These are phyloP conservation scores for Hyaloraphidium curvatum DNA, from an alignment of 192 early-diverging fungal species.

Conservation along the genomic window DNA sequence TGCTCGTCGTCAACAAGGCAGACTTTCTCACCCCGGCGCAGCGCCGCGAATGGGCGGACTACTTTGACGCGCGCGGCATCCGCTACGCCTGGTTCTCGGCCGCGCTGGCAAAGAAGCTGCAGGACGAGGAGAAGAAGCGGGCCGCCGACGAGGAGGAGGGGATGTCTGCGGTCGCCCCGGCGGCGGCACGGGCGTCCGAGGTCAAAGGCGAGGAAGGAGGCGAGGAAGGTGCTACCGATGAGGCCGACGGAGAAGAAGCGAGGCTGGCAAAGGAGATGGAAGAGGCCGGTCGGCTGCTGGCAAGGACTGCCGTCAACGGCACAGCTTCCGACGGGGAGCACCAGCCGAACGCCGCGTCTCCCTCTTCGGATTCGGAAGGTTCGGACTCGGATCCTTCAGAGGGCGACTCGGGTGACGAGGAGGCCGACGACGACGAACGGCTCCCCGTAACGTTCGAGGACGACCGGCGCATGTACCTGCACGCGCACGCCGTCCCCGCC, in stretches of 20 bases:
- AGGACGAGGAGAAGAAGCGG: constrained; percentile 46
- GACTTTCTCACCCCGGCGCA: constrained; percentile 84
- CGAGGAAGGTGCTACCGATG: constrained; percentile 11
- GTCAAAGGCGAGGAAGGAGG: neutral
- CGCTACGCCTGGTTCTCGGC: constrained; percentile 90
- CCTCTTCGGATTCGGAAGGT: no score
- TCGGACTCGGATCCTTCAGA: no score
- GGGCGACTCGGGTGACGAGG: no score
- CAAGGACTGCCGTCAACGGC: no score
- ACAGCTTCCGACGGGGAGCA: neutral
- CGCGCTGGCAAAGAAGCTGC: constrained; percentile 49
- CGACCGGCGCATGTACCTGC: no score
- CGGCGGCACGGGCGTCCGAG: constrained; percentile 12
- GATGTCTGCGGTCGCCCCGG: constrained; percentile 12
- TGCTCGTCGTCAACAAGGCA: constrained; percentile 95
- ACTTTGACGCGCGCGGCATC: constrained; percentile 66
- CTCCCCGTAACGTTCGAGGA: neutral
- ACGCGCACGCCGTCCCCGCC: neutral
- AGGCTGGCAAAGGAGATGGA: constrained; percentile 9
- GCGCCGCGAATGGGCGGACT: constrained; percentile 69
- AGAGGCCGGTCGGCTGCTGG: no score
- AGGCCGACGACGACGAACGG: neutral
- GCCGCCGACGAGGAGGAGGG: constrained; percentile 14
- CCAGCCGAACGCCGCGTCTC: neutral
- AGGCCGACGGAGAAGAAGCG: constrained; percentile 10